A percentile compares a stretch with the other conserved stretches of the same genome.
Conservation (phyloP, 305 asterid species). For the Fraxinus sp. region DNA sequence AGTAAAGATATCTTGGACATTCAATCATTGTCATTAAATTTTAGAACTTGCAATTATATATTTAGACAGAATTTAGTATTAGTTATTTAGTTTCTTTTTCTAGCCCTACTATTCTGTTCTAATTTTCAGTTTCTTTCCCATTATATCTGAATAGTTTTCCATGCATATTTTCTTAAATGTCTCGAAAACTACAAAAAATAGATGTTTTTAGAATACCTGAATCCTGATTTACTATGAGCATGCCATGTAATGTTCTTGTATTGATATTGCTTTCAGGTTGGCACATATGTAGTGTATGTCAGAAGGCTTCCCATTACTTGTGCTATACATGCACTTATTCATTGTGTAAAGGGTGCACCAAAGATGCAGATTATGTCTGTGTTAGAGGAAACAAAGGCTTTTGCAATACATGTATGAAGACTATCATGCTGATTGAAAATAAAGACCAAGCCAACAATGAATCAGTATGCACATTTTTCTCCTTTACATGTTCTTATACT, state of each 20-base stretch:
- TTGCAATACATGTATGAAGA: constrained; percentile 85
- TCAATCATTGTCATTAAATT: constrained; percentile 3
- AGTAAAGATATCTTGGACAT: constrained; percentile 9
- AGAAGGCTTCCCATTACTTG: constrained; percentile 64
- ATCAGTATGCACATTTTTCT: constrained; percentile 47
- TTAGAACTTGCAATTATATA: constrained; percentile 1
- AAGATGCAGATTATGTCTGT: constrained; percentile 56
- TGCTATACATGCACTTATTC: constrained; percentile 97
- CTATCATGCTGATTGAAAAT: constrained; percentile 80
- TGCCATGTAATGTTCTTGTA: constrained; percentile 24
- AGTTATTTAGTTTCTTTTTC: neutral
- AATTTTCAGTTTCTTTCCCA: neutral
- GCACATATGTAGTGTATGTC: constrained; percentile 96
- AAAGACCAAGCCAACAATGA: constrained; percentile 65
- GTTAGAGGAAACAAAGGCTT: constrained; percentile 89
- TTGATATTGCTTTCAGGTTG: constrained; percentile 69
- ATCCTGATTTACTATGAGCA: constrained; percentile 1
- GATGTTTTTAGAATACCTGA: constrained; percentile 4
- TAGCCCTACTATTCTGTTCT: constrained; percentile 7
- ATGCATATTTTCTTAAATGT: constrained; percentile 2
- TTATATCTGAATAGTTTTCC: constrained; percentile 1
- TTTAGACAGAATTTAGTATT: neutral
- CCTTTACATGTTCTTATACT: constrained; percentile 12
- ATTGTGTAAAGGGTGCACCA: constrained; percentile 86
- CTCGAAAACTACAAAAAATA: neutral